Base-by-base conservation (phyloP, 495 filamentous ascomycete species). In the Diplogelasinospora grovesii region DNA sequence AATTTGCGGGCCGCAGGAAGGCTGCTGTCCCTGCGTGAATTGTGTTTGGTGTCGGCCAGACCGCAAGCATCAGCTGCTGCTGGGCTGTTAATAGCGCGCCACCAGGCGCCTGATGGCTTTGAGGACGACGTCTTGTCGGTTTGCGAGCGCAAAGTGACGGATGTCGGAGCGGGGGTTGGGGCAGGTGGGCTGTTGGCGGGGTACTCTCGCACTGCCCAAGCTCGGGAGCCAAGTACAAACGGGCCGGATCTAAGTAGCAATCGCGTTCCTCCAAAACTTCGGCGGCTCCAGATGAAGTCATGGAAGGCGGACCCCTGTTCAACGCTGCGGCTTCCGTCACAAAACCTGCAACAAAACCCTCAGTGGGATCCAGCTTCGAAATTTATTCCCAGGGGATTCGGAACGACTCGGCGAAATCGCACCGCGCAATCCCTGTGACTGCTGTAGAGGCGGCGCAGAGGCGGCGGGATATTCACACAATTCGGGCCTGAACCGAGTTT, bases 121-220 rank as follows among this genome's bases (percentile, higher is more conserved):
- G 45, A 27, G 39, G 42, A 41, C 41, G 56, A 46, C 56, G 56
- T 57, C 45, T 50, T 54, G 50, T 28, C 51, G 54, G 48, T 36
- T 54, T 16, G 30, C 26, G 39, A 18, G 44, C 44, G 26, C 26
- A 25, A 22, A 29, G 34, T 44, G 19, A 38, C 36, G 41, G 22
- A 19, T 22, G 39, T 26, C 37, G 32, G 21, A 22, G 49, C 32
- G 45, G 46, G 36, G 44, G 31, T 4, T 3, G 13, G 36, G 31
- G 33, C 25, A 23, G 8, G 22, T 34, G 43, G 34, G 39, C n/a
- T n/a, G n/a, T n/a, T n/a, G 36, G 25, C 8, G n/a, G 18, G 2
- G 9, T 18, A 21, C 25, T 39, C 22, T 27, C 25, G 25, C 25
- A 9, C 9, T 10, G 25, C 13, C 25, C 31, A 34, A 19, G 11